phyloP scores from a whole-genome alignment of 345 rosid species.

The Dimocarpus longan region DNA sequence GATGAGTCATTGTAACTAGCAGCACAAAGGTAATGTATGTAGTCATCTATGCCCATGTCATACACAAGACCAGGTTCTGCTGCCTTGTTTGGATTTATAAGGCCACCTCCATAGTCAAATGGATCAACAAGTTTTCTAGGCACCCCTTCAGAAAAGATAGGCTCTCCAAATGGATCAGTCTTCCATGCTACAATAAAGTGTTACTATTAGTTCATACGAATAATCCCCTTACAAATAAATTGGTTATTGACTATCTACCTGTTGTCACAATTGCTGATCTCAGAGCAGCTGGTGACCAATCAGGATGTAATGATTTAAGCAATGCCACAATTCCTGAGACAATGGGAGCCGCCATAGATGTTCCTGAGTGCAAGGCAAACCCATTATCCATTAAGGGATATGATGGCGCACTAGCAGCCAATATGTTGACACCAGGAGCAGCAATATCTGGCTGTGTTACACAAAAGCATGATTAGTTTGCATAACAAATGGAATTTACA shows the following conservation, averaged over 20 bases:
- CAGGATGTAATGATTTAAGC: constrained; percentile 40
- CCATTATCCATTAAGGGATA: constrained; percentile 8
- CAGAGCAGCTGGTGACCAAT: constrained; percentile 51
- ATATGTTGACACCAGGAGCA: constrained; percentile 46
- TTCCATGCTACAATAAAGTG: constrained; percentile 33
- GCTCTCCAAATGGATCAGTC: constrained; percentile 32
- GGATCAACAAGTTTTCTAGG: constrained; percentile 20
- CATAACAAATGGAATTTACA: background rate
- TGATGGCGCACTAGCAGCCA: constrained; percentile 42
- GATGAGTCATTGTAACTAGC: constrained; percentile 10
- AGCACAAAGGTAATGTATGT: constrained; percentile 25
- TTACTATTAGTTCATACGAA: background rate
- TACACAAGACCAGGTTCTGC: constrained; percentile 35
- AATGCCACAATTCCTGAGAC: constrained; percentile 45
- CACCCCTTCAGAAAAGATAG: constrained; percentile 3
- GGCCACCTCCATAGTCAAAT: constrained; percentile 37
- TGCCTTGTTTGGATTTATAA: constrained; percentile 21
- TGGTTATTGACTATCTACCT: constrained; percentile 15
- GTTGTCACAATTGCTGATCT: constrained; percentile 56
- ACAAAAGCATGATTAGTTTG: background rate
- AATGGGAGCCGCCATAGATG: constrained; percentile 48
- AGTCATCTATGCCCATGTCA: constrained; percentile 23
- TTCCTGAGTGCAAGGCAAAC: constrained; percentile 28
- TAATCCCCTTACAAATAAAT: background rate
- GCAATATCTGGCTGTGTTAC: constrained; percentile 44